phyloP scores from a whole-genome alignment of 306 rosid genomes.

The Pachyrhizus erosus region DNA sequence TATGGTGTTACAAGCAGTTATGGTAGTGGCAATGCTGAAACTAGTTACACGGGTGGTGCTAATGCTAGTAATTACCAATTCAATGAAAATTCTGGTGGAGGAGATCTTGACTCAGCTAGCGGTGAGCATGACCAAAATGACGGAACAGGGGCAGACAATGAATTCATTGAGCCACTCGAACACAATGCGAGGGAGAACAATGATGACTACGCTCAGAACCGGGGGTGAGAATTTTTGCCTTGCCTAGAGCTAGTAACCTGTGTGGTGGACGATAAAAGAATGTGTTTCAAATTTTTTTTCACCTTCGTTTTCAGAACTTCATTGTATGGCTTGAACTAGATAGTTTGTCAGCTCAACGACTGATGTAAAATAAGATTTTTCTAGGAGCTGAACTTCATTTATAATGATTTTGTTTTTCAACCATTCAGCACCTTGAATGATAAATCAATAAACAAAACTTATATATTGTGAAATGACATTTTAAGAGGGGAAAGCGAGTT shows the following conservation, averaged over 20 bases:
- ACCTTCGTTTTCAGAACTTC: slow-evolving; percentile 8
- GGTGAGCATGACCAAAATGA: slow-evolving; percentile 40
- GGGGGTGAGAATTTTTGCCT: slow-evolving; percentile 34
- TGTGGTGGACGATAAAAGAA: slow-evolving; percentile 16
- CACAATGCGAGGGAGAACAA: slow-evolving; percentile 39
- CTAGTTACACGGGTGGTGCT: slow-evolving; percentile 15
- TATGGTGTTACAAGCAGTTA: neutral
- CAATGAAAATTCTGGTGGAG: slow-evolving; percentile 33
- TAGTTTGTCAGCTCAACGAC: slow-evolving; percentile 37
- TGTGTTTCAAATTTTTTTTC: slow-evolving; percentile 18
- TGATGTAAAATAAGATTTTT: slow-evolving; percentile 45
- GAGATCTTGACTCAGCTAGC: slow-evolving; percentile 25
- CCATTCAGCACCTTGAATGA: neutral
- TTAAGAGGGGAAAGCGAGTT: too few relatives aligned
- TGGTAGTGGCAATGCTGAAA: slow-evolving; percentile 23
- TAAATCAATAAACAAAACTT: neutral
- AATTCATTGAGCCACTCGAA: slow-evolving; percentile 25
- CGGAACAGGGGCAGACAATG: slow-evolving; percentile 17
- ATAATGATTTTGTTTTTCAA: neutral
- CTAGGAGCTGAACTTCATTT: slow-evolving; percentile 17
- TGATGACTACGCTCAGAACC: slow-evolving; percentile 40
- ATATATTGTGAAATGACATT: too few relatives aligned
- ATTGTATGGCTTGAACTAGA: slow-evolving; percentile 40
- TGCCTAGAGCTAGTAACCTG: neutral
- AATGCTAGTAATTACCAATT: slow-evolving; percentile 35